Evolutionary conservation across 139 green algal genomes (phyloP), one percentile per base, ranked within the genome.

Genomic region (Gonium pectorale): DNA sequence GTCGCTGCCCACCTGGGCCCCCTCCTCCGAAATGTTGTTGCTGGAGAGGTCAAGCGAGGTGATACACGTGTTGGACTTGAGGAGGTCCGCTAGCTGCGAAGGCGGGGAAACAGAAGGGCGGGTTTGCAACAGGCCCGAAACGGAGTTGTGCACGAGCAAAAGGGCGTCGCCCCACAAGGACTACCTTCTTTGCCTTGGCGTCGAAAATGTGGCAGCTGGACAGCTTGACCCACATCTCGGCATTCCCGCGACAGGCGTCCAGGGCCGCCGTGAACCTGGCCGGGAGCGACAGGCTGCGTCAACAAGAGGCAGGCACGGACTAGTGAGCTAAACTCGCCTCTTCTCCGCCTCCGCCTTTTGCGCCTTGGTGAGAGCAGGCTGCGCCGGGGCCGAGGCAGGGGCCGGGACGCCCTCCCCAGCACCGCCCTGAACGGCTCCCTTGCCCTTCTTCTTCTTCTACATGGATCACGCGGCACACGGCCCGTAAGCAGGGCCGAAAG

Each of bases 21-120:
- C 93, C 21, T 93, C 90, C 31, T 93, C 88, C 4, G 83, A 81
- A 38, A 96, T 89, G 54, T 87, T 85, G 74, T 95, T 96, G n/a
- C 67, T 43, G 0, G 89, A 91, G 37, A 96, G 83, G 72, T 95
- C 89, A 0, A 95, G 31, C 0, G 85, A 92, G 0, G 93, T 95
- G 52, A 94, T 79, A 40, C 79, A 89, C 29, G 64, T 82, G 88
- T 94, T 95, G n/a, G 44, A 35, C 21, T 79, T 86, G 5, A 96
- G 71, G 0, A 86, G 78, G 24, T 95, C 90, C 24, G 87, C 86
- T n/a, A 95, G 81, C 90, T 93, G 88, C 89, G 26, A 77, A n/a
- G n/a, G n/a, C n/a, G n/a, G n/a, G n/a, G n/a, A n/a, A n/a, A n/a
- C n/a, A n/a, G n/a, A n/a, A n/a, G n/a, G n/a, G n/a, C n/a, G n/a